Conservation (phyloP, 768 basidiomycete genomes). For the Rhodotorula sphaerocarpa region DNA sequence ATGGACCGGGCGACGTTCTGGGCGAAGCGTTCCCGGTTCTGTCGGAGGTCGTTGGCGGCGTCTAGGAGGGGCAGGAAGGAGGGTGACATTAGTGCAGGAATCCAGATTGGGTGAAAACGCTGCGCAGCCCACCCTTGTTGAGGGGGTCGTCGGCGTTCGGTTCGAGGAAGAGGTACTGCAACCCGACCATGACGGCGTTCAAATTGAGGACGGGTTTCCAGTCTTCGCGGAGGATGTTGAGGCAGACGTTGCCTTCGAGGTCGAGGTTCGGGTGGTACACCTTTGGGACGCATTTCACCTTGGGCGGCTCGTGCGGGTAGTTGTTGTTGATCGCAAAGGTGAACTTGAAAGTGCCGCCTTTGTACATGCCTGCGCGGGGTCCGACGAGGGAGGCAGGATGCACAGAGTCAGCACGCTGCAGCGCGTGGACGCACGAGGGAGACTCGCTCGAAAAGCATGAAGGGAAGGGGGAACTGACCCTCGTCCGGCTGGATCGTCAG, state of each 20-base stretch:
- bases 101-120: background rate
- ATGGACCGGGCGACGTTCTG: constrained; percentile 79
- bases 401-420: no score
- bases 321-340: constrained; percentile 93
- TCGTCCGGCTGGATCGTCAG: constrained; percentile 95
- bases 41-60: constrained; percentile 87
- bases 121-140: constrained; percentile 73
- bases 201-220: constrained; percentile 99
- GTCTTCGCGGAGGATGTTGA: constrained; percentile 97
- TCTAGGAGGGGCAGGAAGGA: constrained; percentile 50
- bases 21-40: constrained; percentile 73
- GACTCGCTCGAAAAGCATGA: background rate
- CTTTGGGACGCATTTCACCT: constrained; percentile 92
- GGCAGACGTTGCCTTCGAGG: constrained; percentile 92
- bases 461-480: constrained; percentile 50
- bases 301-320: constrained; percentile 98
- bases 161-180: constrained; percentile 97
- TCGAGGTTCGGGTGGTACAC: constrained; percentile 99
- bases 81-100: background rate
- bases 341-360: constrained; percentile 85
- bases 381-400: no score
- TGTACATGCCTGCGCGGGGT: constrained; percentile 76
- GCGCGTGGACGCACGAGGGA: background rate
- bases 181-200: constrained; percentile 94
- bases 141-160: constrained; percentile 97